These are phyloP conservation scores for Quercus aquifolioides DNA, from an alignment of 306 rosid species.

Conservation along the genomic window DNA sequence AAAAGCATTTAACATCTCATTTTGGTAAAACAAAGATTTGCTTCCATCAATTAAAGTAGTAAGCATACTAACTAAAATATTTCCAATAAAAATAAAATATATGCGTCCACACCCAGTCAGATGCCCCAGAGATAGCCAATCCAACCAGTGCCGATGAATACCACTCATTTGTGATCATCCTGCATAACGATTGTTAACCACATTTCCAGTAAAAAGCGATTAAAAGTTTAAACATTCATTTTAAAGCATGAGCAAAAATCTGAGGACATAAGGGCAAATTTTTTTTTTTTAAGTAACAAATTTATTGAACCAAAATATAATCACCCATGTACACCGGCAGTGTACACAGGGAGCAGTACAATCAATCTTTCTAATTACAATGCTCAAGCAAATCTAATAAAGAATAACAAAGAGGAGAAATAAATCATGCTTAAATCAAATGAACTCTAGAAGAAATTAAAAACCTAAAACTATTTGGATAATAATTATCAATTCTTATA, in stretches of 20 bases:
- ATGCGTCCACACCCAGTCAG: slow-evolving; percentile 72
- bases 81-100: neutral
- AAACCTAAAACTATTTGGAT: too few relatives aligned
- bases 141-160: slow-evolving; percentile 78
- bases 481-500: too few relatives aligned
- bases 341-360: too few relatives aligned
- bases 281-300: neutral
- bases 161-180: slow-evolving; percentile 80
- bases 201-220: neutral
- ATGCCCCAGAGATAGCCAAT: slow-evolving; percentile 73
- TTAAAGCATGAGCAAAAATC: neutral
- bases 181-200: slow-evolving; percentile 19
- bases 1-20: neutral
- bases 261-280: neutral
- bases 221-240: neutral
- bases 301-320: too few relatives aligned
- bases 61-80: too few relatives aligned
- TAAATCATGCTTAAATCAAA: neutral
- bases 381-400: too few relatives aligned
- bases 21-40: neutral
- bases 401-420: neutral
- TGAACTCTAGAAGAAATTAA: neutral
- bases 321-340: too few relatives aligned
- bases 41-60: neutral
- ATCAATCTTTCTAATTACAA: too few relatives aligned